Conservation (phyloP, 495 filamentous ascomycete genomes). For the Tuber aestivum region DNA sequence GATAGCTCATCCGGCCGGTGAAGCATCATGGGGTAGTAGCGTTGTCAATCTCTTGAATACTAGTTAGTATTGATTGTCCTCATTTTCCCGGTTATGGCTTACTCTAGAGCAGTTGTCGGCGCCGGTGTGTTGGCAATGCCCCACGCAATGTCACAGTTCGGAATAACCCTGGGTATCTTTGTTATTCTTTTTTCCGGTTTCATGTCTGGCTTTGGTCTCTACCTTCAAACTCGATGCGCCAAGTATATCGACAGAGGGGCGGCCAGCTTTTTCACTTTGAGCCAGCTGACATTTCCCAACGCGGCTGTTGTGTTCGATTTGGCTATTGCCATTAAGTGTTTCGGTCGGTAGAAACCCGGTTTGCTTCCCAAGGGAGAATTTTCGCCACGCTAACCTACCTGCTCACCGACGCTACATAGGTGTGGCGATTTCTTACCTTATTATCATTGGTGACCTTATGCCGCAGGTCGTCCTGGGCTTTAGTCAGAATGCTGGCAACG, state of each 20-base stretch:
- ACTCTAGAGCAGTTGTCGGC: constrained; percentile 64
- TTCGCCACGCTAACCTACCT: constrained; percentile 4
- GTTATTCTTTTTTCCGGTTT: constrained; percentile 87
- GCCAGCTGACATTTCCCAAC: constrained; percentile 93
- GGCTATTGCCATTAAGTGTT: constrained; percentile 96
- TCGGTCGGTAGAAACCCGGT: constrained; percentile 49
- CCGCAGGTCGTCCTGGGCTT: constrained; percentile 82
- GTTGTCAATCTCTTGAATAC: constrained; percentile 95
- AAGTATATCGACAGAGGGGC: constrained; percentile 81
- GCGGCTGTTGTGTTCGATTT: constrained; percentile 92
- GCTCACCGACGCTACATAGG: constrained; percentile 26
- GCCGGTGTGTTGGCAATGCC: constrained; percentile 95
- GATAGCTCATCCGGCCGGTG: constrained; percentile 47
- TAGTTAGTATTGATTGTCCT: constrained; percentile 52
- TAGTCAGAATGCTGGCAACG: constrained; percentile 52
- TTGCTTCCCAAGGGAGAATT: not conserved
- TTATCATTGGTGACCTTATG: constrained; percentile 98
- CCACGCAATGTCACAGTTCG: constrained; percentile 85
- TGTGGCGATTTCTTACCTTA: constrained; percentile 95
- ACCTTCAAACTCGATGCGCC: constrained; percentile 87
- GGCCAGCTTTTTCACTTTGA: constrained; percentile 83
- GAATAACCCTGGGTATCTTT: constrained; percentile 69
- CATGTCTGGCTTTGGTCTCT: constrained; percentile 86
- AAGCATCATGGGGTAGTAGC: constrained; percentile 84
- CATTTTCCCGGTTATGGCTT: constrained; percentile 9